A percentile compares a stretch with the other conserved stretches of the same genome.
phyloP scores from a whole-genome alignment of 2,329 filamentous ascomycete genomes.

The Arthrobotrys entomopaga region DNA sequence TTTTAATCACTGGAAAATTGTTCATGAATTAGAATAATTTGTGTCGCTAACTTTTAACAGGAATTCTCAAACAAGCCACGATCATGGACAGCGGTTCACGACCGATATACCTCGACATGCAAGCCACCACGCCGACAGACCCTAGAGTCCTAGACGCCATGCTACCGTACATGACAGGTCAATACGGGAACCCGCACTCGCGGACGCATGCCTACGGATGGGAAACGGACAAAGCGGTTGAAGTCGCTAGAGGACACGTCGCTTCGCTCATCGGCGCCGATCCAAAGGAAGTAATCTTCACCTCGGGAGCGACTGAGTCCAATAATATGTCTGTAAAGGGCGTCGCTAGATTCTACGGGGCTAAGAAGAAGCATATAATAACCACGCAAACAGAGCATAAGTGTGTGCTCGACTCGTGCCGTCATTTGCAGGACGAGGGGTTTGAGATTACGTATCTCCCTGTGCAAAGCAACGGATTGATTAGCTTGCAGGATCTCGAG shows the following conservation, averaged over 20 bases:
- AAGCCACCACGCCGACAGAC: slow-evolving; percentile 94
- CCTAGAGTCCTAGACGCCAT: slow-evolving; percentile 95
- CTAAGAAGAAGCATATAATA: slow-evolving; percentile 97
- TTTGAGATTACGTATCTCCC: slow-evolving; percentile 97
- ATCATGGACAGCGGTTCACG: slow-evolving; percentile 91
- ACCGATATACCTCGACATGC: slow-evolving; percentile 98
- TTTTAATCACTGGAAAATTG: neutral
- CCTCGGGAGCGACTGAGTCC: slow-evolving; percentile 95
- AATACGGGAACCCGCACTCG: slow-evolving; percentile 97
- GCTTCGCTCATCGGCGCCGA: slow-evolving; percentile 91
- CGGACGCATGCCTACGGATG: slow-evolving; percentile 97
- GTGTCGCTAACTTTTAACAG: slow-evolving; percentile 61
- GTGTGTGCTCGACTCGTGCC: slow-evolving; percentile 95
- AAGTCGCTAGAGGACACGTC: slow-evolving; percentile 83
- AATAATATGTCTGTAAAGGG: slow-evolving; percentile 99
- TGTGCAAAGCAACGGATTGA: slow-evolving; percentile 84
- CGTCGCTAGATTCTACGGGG: slow-evolving; percentile 93
- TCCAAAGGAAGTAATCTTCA: slow-evolving; percentile 98
- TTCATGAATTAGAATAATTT: too few relatives aligned
- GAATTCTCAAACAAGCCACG: slow-evolving; percentile 88
- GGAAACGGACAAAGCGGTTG: slow-evolving; percentile 95
- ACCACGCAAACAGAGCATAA: slow-evolving; percentile 99
- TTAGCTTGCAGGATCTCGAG: slow-evolving; percentile 84
- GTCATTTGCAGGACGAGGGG: slow-evolving; percentile 95
- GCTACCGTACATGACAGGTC: slow-evolving; percentile 90